A percentile compares a stretch with the other conserved stretches of the same genome.
Evolutionary conservation across 148 eudicot species (phyloP).

Genomic region (Nepenthes mirabilis): DNA sequence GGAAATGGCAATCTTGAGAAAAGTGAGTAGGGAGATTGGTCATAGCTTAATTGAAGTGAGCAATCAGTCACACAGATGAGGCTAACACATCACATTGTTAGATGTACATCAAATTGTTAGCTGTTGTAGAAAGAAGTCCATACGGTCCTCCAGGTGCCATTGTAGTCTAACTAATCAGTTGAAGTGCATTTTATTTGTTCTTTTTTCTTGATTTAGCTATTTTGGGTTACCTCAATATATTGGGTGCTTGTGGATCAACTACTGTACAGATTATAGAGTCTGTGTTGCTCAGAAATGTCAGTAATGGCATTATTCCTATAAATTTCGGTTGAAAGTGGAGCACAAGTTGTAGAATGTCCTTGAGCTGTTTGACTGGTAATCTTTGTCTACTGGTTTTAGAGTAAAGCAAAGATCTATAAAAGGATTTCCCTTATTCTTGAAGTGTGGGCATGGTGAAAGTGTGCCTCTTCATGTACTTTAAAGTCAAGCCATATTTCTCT

Average conservation of each 20-base stretch:
- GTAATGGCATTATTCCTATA: background rate
- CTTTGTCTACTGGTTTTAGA: conserved; percentile 31
- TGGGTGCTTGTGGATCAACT: background rate
- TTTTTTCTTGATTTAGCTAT: background rate
- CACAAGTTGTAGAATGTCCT: background rate
- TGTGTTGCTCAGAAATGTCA: background rate
- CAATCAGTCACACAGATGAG: background rate
- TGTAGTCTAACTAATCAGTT: background rate
- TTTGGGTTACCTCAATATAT: too few species aligned
- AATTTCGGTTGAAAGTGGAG: background rate
- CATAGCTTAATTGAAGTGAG: conserved; percentile 39
- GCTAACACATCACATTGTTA: too few species aligned
- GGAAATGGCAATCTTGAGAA: conserved; percentile 40
- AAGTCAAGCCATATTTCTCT: conserved; percentile 65
- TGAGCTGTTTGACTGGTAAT: conserved; percentile 1
- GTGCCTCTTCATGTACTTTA: conserved; percentile 61
- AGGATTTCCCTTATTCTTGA: conserved; percentile 64
- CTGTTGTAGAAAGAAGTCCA: background rate
- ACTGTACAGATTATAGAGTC: background rate
- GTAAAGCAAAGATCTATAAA: conserved; percentile 78
- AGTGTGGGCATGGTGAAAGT: conserved; percentile 61
- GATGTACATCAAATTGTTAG: too few species aligned
- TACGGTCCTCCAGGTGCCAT: background rate
- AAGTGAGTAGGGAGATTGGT: conserved; percentile 41
- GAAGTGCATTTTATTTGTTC: background rate